These are phyloP conservation scores for Xanthoconium stramineum DNA, from an alignment of 768 basidiomycete species.

Conservation along the genomic window DNA sequence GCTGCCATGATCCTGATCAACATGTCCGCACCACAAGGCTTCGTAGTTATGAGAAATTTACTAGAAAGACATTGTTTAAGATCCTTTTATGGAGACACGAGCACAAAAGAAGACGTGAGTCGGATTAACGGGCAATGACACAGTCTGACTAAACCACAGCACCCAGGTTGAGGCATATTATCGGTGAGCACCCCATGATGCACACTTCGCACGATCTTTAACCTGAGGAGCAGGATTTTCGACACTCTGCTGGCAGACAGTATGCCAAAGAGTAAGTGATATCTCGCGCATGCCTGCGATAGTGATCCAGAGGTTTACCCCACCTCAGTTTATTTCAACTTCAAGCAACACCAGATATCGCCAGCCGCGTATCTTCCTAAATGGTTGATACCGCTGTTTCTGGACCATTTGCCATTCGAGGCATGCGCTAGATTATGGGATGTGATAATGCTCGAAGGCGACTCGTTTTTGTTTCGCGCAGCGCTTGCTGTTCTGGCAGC, in stretches of 20 bases:
- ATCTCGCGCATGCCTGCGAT: neutral
- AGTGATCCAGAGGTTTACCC: neutral
- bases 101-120: slow-evolving; percentile 76
- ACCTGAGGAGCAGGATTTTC: slow-evolving; percentile 61
- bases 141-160: slow-evolving; percentile 26
- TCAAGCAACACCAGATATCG: slow-evolving; percentile 89
- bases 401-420: slow-evolving; percentile 88
- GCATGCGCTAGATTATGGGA: slow-evolving; percentile 90
- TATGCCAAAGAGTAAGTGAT: slow-evolving; percentile 81
- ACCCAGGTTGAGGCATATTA: slow-evolving; percentile 86
- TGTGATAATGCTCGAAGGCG: slow-evolving; percentile 82
- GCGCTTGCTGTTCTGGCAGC: slow-evolving; percentile 81
- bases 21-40: slow-evolving; percentile 71
- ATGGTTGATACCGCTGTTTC: slow-evolving; percentile 79
- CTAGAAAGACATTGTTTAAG: slow-evolving; percentile 82
- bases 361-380: slow-evolving; percentile 79
- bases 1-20: slow-evolving; percentile 87
- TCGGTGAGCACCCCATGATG: slow-evolving; percentile 45
- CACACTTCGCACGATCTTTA: slow-evolving; percentile 4
- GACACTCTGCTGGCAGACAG: slow-evolving; percentile 88
- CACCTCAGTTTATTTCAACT: slow-evolving; percentile 81
- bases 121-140: slow-evolving; percentile 11
- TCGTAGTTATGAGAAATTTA: slow-evolving; percentile 81
- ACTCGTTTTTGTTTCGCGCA: slow-evolving; percentile 84
- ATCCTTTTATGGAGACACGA: slow-evolving; percentile 75